Evolutionary conservation across 2,329 filamentous ascomycete species (phyloP).

Genomic region (Hysterium pulicare): DNA sequence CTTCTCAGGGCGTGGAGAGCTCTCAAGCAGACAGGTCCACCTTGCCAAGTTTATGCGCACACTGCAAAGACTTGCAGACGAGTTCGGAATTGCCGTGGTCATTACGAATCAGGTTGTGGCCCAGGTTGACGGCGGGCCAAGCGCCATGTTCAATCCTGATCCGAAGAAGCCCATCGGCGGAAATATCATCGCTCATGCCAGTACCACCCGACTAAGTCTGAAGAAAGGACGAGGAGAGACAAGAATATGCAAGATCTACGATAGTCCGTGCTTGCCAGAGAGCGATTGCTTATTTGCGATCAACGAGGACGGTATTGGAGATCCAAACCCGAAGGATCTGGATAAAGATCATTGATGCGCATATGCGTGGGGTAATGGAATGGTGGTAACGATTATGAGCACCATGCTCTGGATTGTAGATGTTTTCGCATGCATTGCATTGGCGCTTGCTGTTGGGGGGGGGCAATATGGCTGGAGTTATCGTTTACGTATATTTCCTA

Average conservation of each 20-base stretch:
- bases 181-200: constrained; percentile 97
- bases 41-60: constrained; percentile 85
- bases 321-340: constrained; percentile 90
- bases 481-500: background rate
- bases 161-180: constrained; percentile 99
- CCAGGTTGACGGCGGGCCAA: constrained; percentile 93
- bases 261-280: constrained; percentile 94
- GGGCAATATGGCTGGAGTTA: background rate
- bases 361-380: background rate
- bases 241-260: constrained; percentile 97
- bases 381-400: background rate
- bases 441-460: background rate
- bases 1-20: constrained; percentile 92
- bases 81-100: constrained; percentile 95
- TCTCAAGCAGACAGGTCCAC: constrained; percentile 89
- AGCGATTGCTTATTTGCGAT: constrained; percentile 97
- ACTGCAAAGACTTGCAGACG: constrained; percentile 70
- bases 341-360: constrained; percentile 66
- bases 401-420: background rate
- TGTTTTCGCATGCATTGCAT: background rate
- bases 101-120: constrained; percentile 99
- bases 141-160: constrained; percentile 98
- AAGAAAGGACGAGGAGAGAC: constrained; percentile 97
- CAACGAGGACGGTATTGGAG: constrained; percentile 92
- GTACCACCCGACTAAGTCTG: constrained; percentile 87